These are phyloP conservation scores for Volvox carteri DNA, from an alignment of 163 green algal species.

Conservation along the genomic window DNA sequence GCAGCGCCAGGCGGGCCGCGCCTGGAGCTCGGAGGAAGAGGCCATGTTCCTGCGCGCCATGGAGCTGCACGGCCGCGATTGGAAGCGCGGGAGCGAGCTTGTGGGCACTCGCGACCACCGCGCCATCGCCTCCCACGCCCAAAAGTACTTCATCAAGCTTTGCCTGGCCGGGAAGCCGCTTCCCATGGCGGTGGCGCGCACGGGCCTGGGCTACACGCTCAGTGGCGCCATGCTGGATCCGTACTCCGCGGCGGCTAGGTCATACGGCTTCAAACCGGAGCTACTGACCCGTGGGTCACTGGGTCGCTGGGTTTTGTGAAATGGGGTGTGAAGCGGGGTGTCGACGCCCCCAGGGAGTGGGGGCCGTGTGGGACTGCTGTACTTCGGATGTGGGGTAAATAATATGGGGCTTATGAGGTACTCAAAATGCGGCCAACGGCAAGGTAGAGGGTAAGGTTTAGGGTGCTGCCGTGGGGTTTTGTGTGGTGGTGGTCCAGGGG, in stretches of 20 bases:
- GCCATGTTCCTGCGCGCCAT: conserved; percentile 76
- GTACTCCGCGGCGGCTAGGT: conserved; percentile 76
- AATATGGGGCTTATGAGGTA: no score
- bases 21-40: conserved; percentile 85
- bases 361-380: no score
- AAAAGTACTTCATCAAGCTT: conserved; percentile 90
- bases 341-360: no score
- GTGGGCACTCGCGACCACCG: conserved; percentile 77
- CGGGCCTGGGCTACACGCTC: conserved; percentile 86
- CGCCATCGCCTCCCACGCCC: conserved; percentile 72
- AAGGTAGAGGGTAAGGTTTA: no score
- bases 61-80: conserved; percentile 74
- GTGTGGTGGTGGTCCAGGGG: no score
- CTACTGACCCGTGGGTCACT: conserved; percentile 49
- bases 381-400: no score
- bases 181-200: conserved; percentile 78
- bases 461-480: no score
- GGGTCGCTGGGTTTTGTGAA: background rate
- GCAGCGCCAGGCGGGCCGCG: conserved; percentile 56
- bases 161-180: conserved; percentile 83
- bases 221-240: conserved; percentile 88
- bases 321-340: background rate
- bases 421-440: no score
- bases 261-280: conserved; percentile 84
- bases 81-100: conserved; percentile 71